phyloP scores from a whole-genome alignment of 257 asterid species.

The Osmanthus fragrans region DNA sequence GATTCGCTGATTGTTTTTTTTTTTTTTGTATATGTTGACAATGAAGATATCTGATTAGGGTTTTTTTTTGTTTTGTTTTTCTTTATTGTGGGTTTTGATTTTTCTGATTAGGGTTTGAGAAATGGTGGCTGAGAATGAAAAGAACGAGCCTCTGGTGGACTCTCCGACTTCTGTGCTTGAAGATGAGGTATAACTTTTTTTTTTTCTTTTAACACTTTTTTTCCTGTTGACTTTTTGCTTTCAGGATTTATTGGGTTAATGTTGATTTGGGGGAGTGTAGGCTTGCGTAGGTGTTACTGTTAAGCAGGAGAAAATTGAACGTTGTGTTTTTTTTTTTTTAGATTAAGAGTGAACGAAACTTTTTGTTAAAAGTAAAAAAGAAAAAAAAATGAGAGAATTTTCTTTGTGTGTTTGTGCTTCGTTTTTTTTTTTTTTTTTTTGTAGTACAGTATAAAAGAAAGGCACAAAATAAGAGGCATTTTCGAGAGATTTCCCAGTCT shows the following conservation, averaged over 20 bases:
- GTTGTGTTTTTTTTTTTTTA: neutral
- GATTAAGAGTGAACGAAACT: neutral
- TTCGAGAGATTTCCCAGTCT: neutral
- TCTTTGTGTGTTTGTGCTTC: neutral
- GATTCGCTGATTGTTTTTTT: neutral
- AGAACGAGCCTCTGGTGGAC: slow-evolving; percentile 57
- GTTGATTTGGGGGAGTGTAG: neutral
- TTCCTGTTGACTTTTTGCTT: neutral
- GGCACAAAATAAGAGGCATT: neutral
- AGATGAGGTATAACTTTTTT: slow-evolving; percentile 58
- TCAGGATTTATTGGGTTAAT: neutral
- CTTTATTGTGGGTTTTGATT: slow-evolving; percentile 6
- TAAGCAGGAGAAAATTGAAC: neutral
- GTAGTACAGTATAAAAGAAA: neutral
- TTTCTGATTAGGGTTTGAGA: slow-evolving; percentile 29
- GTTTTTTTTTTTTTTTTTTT: neutral
- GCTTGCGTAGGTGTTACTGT: neutral
- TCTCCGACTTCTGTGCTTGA: slow-evolving; percentile 98
- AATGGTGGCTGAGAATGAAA: slow-evolving; percentile 57
- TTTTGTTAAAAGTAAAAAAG: neutral
- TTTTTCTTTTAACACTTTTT: neutral
- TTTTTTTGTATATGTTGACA: neutral
- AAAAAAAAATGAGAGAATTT: neutral
- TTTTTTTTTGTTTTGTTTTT: neutral
- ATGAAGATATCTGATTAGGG: neutral